Percentiles rank a stretch among this genome's conserved stretches.
These are phyloP conservation scores for Kokia cookei DNA, from an alignment of 441 rosid species.

Conservation along the genomic window DNA sequence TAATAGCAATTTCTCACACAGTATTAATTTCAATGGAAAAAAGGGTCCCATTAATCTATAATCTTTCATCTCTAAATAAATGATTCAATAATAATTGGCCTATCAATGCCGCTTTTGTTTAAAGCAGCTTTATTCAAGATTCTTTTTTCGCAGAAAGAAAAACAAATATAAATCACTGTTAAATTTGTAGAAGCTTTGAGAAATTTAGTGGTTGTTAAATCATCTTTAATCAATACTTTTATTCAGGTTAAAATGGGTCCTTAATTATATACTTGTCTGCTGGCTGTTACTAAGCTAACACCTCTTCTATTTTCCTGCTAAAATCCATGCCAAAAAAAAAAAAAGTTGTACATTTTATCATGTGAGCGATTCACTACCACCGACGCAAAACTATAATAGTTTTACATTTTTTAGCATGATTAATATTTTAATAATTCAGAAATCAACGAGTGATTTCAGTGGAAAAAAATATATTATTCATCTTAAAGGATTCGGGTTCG, in stretches of 20 bases:
- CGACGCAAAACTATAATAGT: too few relatives aligned
- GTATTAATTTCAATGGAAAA: background rate
- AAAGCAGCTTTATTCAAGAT: slow-evolving; percentile 32
- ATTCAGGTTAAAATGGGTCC: slow-evolving; percentile 25
- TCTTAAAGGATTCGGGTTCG: too few relatives aligned
- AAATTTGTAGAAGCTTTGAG: slow-evolving; percentile 15
- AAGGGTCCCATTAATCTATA: background rate
- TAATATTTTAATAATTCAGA: too few relatives aligned
- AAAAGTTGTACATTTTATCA: too few relatives aligned
- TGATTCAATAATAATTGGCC: slow-evolving; percentile 30
- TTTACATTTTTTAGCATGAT: too few relatives aligned
- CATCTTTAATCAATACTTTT: slow-evolving; percentile 24
- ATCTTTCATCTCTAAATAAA: slow-evolving; percentile 10
- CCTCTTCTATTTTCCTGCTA: background rate
- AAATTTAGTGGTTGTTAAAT: slow-evolving; percentile 19
- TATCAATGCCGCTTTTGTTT: slow-evolving; percentile 11
- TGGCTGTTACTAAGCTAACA: background rate
- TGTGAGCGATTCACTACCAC: too few relatives aligned
- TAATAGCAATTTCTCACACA: background rate
- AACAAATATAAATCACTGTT: background rate
- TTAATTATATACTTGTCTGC: background rate
- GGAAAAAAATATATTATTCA: too few relatives aligned
- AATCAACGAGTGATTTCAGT: too few relatives aligned
- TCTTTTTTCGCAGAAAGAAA: slow-evolving; percentile 2
- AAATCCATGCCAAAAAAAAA: background rate